Conservation (phyloP, 768 basidiomycete genomes). For the Mycena latifolia region DNA sequence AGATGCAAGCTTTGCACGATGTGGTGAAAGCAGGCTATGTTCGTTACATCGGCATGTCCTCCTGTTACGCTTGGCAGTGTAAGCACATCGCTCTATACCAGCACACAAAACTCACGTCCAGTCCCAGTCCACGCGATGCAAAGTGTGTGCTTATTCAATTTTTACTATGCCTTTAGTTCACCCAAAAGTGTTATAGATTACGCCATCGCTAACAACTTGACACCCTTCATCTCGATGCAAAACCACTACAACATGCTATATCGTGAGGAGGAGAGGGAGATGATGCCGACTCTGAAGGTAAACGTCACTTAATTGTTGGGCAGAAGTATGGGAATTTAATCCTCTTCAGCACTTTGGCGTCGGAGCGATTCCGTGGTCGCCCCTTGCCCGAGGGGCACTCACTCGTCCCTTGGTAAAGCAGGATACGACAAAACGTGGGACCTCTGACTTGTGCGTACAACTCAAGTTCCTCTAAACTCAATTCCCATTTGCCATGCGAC, state of each 20-base stretch:
- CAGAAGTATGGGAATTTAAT: no score
- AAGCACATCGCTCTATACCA: no score
- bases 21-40: constrained; percentile 74
- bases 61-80: no score
- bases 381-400: no score
- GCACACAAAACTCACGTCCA: not conserved
- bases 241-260: constrained; percentile 74
- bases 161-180: not conserved
- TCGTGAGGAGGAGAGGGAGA: constrained; percentile 74
- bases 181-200: constrained; percentile 42
- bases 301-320: no score
- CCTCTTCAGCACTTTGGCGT: no score
- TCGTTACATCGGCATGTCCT: no score
- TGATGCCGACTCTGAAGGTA: constrained; percentile 71
- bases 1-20: constrained; percentile 80
- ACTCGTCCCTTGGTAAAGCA: constrained; percentile 48
- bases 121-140: constrained; percentile 66
- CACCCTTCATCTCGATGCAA: no score
- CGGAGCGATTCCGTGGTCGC: no score
- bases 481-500: not conserved
- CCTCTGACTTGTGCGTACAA: constrained; percentile 47
- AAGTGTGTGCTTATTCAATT: constrained; percentile 44
- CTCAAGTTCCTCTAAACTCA: not conserved
- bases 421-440: constrained; percentile 51
- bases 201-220: constrained; percentile 66